Percentiles rank a stretch among this genome's conserved stretches.
Conservation (phyloP, 208 protist genomes). For the Wallacemonas rigidus region DNA sequence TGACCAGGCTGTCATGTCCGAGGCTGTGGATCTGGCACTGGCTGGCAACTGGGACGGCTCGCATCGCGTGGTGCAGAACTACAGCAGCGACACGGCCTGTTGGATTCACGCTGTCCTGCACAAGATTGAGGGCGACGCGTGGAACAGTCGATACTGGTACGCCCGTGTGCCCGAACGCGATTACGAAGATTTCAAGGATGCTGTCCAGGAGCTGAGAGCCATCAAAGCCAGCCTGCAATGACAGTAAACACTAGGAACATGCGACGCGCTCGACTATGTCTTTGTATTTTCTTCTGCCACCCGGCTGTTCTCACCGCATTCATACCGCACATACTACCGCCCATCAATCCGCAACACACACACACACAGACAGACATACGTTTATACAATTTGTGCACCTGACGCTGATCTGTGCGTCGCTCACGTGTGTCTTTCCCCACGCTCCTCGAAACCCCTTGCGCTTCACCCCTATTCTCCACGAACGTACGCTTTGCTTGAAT, state of each 20-base stretch:
- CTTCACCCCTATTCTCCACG: not conserved
- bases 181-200: conserved; percentile 4
- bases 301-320: not conserved
- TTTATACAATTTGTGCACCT: not conserved
- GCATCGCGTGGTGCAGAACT: conserved; percentile 11
- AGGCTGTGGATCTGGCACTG: conserved; percentile 7
- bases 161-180: conserved; percentile 10
- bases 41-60: conserved; percentile 12
- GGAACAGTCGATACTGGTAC: conserved; percentile 19
- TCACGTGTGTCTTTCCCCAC: too few species aligned
- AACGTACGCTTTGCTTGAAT: too few species aligned
- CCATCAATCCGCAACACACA: not conserved
- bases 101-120: conserved; percentile 16
- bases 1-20: not conserved
- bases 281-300: not conserved
- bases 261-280: conserved; percentile 12
- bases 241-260: not conserved
- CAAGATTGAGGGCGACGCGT: conserved; percentile 17
- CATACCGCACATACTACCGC: not conserved
- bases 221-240: conserved; percentile 3
- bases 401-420: too few species aligned
- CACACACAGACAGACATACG: not conserved
- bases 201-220: conserved; percentile 8
- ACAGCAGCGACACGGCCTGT: conserved; percentile 11
- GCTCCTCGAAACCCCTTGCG: not conserved